Evolutionary conservation across 1,284 basidiomycete genomes (phyloP).

Genomic region (Ustilago vetiveriae): DNA sequence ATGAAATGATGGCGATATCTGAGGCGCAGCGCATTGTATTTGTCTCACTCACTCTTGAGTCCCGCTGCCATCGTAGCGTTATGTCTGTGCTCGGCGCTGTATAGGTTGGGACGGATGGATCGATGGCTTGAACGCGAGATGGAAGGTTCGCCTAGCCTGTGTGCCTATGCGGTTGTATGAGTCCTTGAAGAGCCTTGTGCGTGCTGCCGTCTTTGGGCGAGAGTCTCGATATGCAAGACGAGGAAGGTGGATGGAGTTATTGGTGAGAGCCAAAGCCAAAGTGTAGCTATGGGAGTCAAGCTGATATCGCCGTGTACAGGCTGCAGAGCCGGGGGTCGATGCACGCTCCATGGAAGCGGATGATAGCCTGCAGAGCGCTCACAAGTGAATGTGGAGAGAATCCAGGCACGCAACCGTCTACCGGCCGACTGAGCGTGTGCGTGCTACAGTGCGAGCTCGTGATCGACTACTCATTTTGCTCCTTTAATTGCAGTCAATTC

Average conservation of each 20-base stretch:
- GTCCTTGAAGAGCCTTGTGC: no score
- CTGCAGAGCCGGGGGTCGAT: not conserved
- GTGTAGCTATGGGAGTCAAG: not conserved
- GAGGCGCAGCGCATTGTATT: not conserved
- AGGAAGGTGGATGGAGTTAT: no score
- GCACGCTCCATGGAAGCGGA: conserved; percentile 9
- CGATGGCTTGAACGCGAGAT: no score
- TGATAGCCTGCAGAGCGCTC: not conserved
- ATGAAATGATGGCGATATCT: no score
- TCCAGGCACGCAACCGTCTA: not conserved
- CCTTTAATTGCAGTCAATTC: not conserved
- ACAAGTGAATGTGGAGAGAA: conserved; percentile 13
- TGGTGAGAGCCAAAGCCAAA: no score
- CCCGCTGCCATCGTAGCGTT: conserved; percentile 50
- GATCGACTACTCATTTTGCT: conserved; percentile 8
- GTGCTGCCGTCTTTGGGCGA: no score
- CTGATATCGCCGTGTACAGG: not conserved
- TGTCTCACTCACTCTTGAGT: conserved; percentile 52
- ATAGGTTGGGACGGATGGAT: not conserved
- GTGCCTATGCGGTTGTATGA: no score
- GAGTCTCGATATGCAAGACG: no score
- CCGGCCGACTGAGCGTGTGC: not conserved
- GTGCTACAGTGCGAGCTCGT: not conserved
- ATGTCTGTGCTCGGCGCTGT: not conserved
- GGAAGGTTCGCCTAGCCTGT: no score